A percentile compares a stretch with the other conserved stretches of the same genome.
These are phyloP conservation scores for Pichia sp. DNA, from an alignment of 1,139 yeast species.

Conservation along the genomic window DNA sequence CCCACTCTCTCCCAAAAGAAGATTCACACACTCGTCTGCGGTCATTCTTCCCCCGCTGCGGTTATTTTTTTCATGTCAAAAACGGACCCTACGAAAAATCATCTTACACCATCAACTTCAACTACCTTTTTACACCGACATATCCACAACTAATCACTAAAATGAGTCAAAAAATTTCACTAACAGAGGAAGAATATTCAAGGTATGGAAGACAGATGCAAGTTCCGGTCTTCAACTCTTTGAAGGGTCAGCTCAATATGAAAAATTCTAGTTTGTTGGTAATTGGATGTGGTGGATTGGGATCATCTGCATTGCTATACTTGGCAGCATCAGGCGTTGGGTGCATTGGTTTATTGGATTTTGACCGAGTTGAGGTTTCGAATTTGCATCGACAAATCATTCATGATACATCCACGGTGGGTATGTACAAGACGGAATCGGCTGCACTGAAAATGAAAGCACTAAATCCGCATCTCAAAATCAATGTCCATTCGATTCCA, in stretches of 20 bases:
- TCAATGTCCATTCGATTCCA: constrained; percentile 44
- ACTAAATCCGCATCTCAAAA: constrained; percentile 61
- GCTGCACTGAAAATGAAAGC: constrained; percentile 47
- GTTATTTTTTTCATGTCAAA: too few relatives aligned
- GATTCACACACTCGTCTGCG: too few relatives aligned
- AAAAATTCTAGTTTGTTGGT: constrained; percentile 57
- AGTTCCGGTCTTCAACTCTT: constrained; percentile 62
- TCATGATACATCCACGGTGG: constrained; percentile 61
- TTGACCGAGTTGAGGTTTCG: constrained; percentile 74
- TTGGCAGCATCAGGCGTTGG: constrained; percentile 89
- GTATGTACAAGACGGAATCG: constrained; percentile 67
- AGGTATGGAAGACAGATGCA: constrained; percentile 95
- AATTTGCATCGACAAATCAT: constrained; percentile 87
- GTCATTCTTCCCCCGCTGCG: too few relatives aligned
- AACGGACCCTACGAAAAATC: too few relatives aligned
- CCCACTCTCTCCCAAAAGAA: too few relatives aligned
- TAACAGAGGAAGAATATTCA: constrained; percentile 52
- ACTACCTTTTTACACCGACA: too few relatives aligned
- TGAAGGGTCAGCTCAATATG: constrained; percentile 49
- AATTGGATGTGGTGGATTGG: constrained; percentile 95
- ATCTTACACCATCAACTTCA: too few relatives aligned
- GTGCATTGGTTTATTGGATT: constrained; percentile 75
- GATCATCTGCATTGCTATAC: constrained; percentile 85
- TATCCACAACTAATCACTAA: background rate
- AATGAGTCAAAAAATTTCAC: background rate